Evolutionary conservation across 306 rosid species (phyloP), one percentile per base, ranked within the genome.

Genomic region (Pterocarpus macrocarpus): DNA sequence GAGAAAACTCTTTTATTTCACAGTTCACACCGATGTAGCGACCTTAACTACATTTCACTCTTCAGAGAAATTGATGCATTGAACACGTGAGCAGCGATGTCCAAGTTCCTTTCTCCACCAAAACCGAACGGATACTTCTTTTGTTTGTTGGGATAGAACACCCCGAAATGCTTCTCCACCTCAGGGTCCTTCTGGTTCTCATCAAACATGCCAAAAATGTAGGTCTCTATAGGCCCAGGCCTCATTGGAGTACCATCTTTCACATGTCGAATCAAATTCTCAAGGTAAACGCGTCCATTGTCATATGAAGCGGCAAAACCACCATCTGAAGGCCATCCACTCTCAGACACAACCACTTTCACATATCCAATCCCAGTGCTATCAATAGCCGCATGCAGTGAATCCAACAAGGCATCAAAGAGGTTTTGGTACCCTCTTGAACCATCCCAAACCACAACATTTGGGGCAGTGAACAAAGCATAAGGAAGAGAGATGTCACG

Each of bases 261-360:
- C 41, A 85, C 97, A 38, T 87, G 94, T 3, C 82, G 72, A 43
- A 92, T 81, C 84, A 92, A 73, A 45, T 88, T 88, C 4, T 88
- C 80, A 32, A 78, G 61, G 52, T 90, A 90, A 43, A 81, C 65
- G 7, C 71, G 75, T 0, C 94, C 94, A 33, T 92, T 92, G 7
- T 92, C 92, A 12, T 64, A 45, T 0, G 94, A 32, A 4, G 94
- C 34, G 0, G 58, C 94, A 67, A 71, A 41, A 0, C 63, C 97
- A 5, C 94, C 94, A 0, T 81, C 97, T 0, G 92, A 90, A 1
- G 92, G 97, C 97, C 97, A 92, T 0, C 92, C 97, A 36, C 88
- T 90, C 73, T 92, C 94, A 0, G 97, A 90, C 4, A 92, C 91
- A 2, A 92, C 94, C 17, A 90, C 91, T 62, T 77, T 78, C 34